A percentile compares a stretch with the other conserved stretches of the same genome.
phyloP scores from a whole-genome alignment of 2,329 filamentous ascomycete species.

The Pyrenochaeta sp. region DNA sequence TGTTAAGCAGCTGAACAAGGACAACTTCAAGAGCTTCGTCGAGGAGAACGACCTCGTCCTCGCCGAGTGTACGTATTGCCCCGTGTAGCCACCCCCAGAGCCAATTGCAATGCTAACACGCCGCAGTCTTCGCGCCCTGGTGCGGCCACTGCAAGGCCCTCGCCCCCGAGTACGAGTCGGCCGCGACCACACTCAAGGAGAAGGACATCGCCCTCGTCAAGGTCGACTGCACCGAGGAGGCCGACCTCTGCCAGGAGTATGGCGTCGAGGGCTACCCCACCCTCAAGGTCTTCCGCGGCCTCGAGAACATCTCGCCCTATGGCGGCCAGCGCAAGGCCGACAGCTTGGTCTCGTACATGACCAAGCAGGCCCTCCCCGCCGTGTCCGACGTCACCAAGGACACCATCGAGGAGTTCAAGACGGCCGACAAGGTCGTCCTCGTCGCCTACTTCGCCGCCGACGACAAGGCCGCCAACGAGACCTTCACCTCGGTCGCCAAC shows the following conservation, averaged over 20 bases:
- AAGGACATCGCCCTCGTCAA: constrained; percentile 87
- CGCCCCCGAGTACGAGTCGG: constrained; percentile 88
- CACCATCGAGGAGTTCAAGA: constrained; percentile 95
- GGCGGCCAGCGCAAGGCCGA: constrained; percentile 87
- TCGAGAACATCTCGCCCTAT: constrained; percentile 82
- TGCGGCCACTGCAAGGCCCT: constrained; percentile 99
- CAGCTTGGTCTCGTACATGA: constrained; percentile 85
- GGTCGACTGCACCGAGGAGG: constrained; percentile 94
- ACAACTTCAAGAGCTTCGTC: constrained; percentile 87
- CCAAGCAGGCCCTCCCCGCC: constrained; percentile 94
- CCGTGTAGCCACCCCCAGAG: background rate
- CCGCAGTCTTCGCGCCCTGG: constrained; percentile 89
- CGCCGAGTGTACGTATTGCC: constrained; percentile 80
- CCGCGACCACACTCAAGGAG: constrained; percentile 83
- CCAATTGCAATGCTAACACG: constrained; percentile 47
- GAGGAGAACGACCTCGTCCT: constrained; percentile 87
- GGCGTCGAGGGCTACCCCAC: constrained; percentile 98
- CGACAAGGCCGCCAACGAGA: constrained; percentile 85
- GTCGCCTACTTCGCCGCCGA: constrained; percentile 84
- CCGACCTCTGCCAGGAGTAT: constrained; percentile 86
- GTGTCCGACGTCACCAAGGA: constrained; percentile 84
- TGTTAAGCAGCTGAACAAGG: constrained; percentile 83
- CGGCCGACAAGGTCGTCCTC: constrained; percentile 92
- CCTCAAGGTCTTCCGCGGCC: constrained; percentile 96
- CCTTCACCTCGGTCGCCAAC: constrained; percentile 77